These are phyloP conservation scores for Moringa oleifera DNA, from an alignment of 345 rosid species.

Conservation along the genomic window DNA sequence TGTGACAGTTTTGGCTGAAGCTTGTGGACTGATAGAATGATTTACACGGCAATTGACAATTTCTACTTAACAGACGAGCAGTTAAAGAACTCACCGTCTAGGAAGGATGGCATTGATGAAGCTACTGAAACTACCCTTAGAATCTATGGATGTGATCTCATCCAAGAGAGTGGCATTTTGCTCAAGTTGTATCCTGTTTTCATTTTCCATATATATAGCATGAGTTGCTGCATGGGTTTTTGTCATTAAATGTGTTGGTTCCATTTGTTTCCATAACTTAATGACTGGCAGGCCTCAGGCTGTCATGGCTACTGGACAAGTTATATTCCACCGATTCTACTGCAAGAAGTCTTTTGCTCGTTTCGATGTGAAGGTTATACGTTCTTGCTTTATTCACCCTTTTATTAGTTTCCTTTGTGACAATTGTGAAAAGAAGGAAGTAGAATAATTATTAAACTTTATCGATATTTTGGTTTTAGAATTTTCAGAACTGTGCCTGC, in stretches of 20 bases:
- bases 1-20: conserved; percentile 13
- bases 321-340: conserved; percentile 84
- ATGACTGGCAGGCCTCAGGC: conserved; percentile 67
- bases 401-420: not conserved
- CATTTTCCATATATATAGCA: not conserved
- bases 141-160: conserved; percentile 91
- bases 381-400: conserved; percentile 2
- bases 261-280: conserved; percentile 18
- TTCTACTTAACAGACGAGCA: conserved; percentile 82
- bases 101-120: conserved; percentile 88
- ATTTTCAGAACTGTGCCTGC: not conserved
- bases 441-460: not conserved
- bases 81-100: conserved; percentile 60
- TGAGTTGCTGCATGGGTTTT: not conserved
- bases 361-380: conserved; percentile 74
- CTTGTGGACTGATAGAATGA: conserved; percentile 39
- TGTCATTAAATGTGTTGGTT: not conserved
- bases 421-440: too few relatives aligned
- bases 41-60: conserved; percentile 87
- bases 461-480: not conserved
- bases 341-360: conserved; percentile 95
- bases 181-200: conserved; percentile 66
- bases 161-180: conserved; percentile 86
- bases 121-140: conserved; percentile 66
- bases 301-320: conserved; percentile 98